These are phyloP conservation scores for Balakata baccata DNA, from an alignment of 345 rosid genomes.

Conservation along the genomic window DNA sequence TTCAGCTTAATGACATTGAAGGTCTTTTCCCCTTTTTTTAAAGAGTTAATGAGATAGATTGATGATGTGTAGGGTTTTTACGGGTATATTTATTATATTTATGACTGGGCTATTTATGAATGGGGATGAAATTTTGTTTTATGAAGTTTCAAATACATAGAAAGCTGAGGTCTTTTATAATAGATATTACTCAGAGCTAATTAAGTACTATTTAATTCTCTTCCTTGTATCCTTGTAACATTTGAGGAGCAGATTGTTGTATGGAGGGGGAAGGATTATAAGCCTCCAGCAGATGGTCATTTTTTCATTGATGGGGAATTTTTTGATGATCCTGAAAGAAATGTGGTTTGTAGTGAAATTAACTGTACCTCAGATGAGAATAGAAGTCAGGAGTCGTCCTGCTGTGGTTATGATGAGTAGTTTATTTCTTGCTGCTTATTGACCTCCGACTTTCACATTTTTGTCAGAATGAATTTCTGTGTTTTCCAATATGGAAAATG, in stretches of 20 bases:
- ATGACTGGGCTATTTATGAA: no score
- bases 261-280: conserved; percentile 73
- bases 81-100: no score
- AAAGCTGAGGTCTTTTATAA: no score
- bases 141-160: no score
- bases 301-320: conserved; percentile 30
- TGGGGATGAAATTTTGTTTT: no score
- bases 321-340: conserved; percentile 25
- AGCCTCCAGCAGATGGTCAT: conserved; percentile 45
- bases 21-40: no score
- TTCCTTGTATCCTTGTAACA: conserved; percentile 80
- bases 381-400: not conserved
- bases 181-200: no score
- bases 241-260: conserved; percentile 89
- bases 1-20: no score
- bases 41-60: no score
- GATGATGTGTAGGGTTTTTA: no score
- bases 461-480: not conserved
- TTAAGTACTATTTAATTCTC: no score
- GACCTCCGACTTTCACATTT: not conserved
- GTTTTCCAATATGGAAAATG: not conserved
- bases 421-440: not conserved
- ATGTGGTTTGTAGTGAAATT: not conserved
- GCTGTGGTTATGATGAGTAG: conserved; percentile 17
- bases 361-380: conserved; percentile 16